These are phyloP conservation scores for Rhypophila decipiens DNA, from an alignment of 495 filamentous ascomycete species.

Conservation along the genomic window DNA sequence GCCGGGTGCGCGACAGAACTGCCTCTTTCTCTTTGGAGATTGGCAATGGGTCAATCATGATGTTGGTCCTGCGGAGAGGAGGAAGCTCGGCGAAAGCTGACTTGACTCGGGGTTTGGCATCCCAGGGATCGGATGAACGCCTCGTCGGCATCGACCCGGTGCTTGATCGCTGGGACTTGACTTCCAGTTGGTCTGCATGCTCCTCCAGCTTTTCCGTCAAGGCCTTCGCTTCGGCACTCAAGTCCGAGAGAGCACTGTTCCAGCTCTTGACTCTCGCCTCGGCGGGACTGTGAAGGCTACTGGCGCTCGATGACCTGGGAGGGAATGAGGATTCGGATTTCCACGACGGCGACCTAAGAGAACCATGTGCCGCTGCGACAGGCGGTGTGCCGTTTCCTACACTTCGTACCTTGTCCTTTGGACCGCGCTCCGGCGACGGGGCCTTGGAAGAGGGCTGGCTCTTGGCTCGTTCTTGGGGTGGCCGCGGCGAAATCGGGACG, in stretches of 20 bases:
- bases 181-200: constrained; percentile 63
- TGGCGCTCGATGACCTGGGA: constrained; percentile 15
- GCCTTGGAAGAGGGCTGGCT: constrained; percentile 45
- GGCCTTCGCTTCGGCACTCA: constrained; percentile 82
- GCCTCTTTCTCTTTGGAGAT: constrained; percentile 96
- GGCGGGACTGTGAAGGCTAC: constrained; percentile 22
- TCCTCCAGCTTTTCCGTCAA: constrained; percentile 85
- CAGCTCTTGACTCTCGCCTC: constrained; percentile 74
- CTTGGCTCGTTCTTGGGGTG: constrained; percentile 54
- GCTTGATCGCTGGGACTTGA: constrained; percentile 30
- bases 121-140: constrained; percentile 33
- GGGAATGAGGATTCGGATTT: constrained; percentile 29
- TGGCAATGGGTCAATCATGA: constrained; percentile 94
- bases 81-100: constrained; percentile 63
- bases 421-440: constrained; percentile 51
- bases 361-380: constrained; percentile 41
- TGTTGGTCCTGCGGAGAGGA: constrained; percentile 75
- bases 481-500: constrained; percentile 87
- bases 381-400: constrained; percentile 50
- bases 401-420: constrained; percentile 43
- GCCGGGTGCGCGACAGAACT: constrained; percentile 81
- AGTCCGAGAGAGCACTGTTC: constrained; percentile 67
- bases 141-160: constrained; percentile 28
- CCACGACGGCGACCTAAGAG: constrained; percentile 41
- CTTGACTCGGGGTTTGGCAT: constrained; percentile 52